Evolutionary conservation across 2,329 filamentous ascomycete genomes (phyloP).

Genomic region (Microcyclosporella mali): DNA sequence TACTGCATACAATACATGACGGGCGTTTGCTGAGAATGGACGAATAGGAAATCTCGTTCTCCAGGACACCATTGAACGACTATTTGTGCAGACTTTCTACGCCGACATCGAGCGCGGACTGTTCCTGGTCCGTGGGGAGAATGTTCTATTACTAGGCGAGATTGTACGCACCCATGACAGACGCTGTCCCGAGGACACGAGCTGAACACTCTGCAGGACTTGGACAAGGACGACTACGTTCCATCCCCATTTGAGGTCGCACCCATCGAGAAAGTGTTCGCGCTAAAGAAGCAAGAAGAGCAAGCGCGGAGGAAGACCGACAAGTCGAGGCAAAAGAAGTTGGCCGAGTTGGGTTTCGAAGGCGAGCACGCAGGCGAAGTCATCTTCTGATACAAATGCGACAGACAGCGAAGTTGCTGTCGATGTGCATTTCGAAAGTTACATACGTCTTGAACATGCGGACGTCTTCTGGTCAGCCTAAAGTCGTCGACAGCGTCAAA

Average conservation of each 20-base stretch:
- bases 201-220: slow-evolving; percentile 49
- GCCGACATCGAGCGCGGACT: slow-evolving; percentile 80
- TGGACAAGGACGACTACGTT: slow-evolving; percentile 89
- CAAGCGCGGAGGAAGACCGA: slow-evolving; percentile 63
- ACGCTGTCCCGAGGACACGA: background rate
- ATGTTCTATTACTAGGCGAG: slow-evolving; percentile 90
- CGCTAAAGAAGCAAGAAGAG: slow-evolving; percentile 66
- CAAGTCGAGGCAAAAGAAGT: slow-evolving; percentile 63
- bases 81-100: slow-evolving; percentile 70
- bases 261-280: slow-evolving; percentile 62
- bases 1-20: background rate
- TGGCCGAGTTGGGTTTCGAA: slow-evolving; percentile 77
- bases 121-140: slow-evolving; percentile 90
- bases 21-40: slow-evolving; percentile 4
- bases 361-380: slow-evolving; percentile 75
- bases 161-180: slow-evolving; percentile 49
- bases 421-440: slow-evolving; percentile 17
- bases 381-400: slow-evolving; percentile 48
- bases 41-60: slow-evolving; percentile 81
- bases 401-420: slow-evolving; percentile 1
- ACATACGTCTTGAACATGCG: slow-evolving; percentile 34
- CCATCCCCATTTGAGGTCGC: slow-evolving; percentile 63
- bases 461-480: slow-evolving; percentile 18
- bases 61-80: slow-evolving; percentile 83
- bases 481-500: no score